A percentile compares a stretch with the other conserved stretches of the same genome.
Conservation (phyloP, 345 rosid genomes). For the Cardamine occulta region DNA sequence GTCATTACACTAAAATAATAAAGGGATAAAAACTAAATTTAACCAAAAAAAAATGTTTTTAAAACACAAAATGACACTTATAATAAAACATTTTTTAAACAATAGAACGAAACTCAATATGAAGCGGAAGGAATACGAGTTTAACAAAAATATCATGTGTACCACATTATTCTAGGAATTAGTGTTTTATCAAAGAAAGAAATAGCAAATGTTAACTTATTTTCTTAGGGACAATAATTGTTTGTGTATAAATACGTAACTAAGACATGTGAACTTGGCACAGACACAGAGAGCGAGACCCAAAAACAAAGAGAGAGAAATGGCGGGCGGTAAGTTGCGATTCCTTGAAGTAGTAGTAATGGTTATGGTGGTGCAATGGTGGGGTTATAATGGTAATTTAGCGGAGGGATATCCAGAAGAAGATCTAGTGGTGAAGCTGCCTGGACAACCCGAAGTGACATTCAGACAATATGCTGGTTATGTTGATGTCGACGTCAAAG, state of each 20-base stretch:
- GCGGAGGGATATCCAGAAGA: constrained; percentile 60
- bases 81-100: too few species aligned
- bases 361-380: constrained; percentile 33
- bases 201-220: background rate
- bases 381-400: constrained; percentile 36
- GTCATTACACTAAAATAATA: too few species aligned
- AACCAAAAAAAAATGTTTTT: too few species aligned
- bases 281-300: constrained; percentile 7
- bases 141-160: too few species aligned
- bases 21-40: too few species aligned
- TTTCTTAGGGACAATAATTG: background rate
- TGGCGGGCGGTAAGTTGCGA: constrained; percentile 45
- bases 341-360: constrained; percentile 40
- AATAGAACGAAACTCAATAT: too few species aligned
- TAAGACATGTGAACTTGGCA: constrained; percentile 31
- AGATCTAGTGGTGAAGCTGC: constrained; percentile 78
- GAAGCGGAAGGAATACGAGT: too few species aligned
- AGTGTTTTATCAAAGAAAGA: background rate
- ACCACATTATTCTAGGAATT: background rate
- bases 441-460: constrained; percentile 77
- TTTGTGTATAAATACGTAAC: constrained; percentile 21
- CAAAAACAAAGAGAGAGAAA: background rate
- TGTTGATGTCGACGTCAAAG: constrained; percentile 69
- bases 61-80: too few species aligned
- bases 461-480: constrained; percentile 88